Percentiles rank a stretch among this genome's conserved stretches.
Conservation (phyloP, 2,329 filamentous ascomycete genomes). For the Conoideocrella luteorostrata region DNA sequence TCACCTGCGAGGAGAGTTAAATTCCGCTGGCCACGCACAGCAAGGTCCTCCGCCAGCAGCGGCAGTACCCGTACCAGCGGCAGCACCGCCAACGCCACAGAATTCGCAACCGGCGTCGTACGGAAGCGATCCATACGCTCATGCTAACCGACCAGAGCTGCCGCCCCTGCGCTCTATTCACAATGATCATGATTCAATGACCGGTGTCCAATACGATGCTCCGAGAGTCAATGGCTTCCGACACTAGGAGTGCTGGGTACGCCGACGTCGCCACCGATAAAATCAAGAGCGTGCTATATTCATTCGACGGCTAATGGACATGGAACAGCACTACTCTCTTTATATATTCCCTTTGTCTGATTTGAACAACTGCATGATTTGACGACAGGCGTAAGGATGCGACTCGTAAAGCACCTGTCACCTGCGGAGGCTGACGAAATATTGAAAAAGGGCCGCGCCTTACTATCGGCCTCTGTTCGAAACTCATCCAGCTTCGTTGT, state of each 20-base stretch:
- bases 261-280: too few relatives aligned
- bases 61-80: conserved; percentile 14
- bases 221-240: conserved; percentile 42
- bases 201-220: conserved; percentile 56
- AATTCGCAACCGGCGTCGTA: conserved; percentile 16
- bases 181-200: conserved; percentile 54
- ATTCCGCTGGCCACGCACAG: conserved; percentile 14
- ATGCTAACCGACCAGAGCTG: conserved; percentile 40
- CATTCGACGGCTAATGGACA: neutral
- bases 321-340: neutral
- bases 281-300: too few relatives aligned
- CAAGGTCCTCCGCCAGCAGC: conserved; percentile 21
- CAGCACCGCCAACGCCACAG: conserved; percentile 9
- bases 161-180: conserved; percentile 51
- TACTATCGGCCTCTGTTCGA: neutral
- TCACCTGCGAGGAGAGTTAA: conserved; percentile 35
- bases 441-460: neutral
- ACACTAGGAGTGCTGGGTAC: conserved; percentile 27
- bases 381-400: conserved; percentile 11
- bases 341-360: conserved; percentile 1
- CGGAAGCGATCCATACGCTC: conserved; percentile 23
- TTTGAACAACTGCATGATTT: conserved; percentile 6
- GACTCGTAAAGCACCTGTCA: neutral
- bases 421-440: neutral
- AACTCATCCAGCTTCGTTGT: conserved; percentile 11